A percentile compares a stretch with the other conserved stretches of the same genome.
Conservation (phyloP, 768 basidiomycete genomes). For the Leccinum longicurvipes region DNA sequence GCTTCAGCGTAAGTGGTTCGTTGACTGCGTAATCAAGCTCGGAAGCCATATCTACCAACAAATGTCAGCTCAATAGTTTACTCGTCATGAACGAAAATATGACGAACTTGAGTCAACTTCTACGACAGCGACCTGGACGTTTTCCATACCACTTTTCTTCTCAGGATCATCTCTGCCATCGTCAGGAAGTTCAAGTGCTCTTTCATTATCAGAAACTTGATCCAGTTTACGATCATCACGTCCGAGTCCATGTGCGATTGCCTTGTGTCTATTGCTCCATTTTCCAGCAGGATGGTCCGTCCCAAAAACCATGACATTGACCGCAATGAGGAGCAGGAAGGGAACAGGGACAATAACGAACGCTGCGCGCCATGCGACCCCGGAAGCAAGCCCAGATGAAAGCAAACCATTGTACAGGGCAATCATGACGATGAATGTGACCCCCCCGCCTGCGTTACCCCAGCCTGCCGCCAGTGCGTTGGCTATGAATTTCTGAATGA, state of each 20-base stretch:
- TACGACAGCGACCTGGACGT: slow-evolving; percentile 15
- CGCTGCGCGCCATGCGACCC: slow-evolving; percentile 51
- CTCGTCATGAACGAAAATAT: not conserved
- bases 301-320: slow-evolving; percentile 41
- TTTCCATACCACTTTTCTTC: slow-evolving; percentile 25
- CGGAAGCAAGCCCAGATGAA: slow-evolving; percentile 34
- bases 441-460: slow-evolving; percentile 47
- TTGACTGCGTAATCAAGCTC: slow-evolving; percentile 45
- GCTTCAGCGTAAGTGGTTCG: slow-evolving; percentile 37
- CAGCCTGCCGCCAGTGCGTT: slow-evolving; percentile 57
- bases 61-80: not conserved
- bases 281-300: slow-evolving; percentile 53
- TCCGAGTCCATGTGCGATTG: slow-evolving; percentile 22
- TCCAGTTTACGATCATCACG: not conserved
- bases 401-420: slow-evolving; percentile 43
- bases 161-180: slow-evolving; percentile 25
- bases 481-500: slow-evolving; percentile 30
- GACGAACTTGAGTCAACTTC: not conserved
- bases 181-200: slow-evolving; percentile 9
- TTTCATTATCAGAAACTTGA: slow-evolving; percentile 11
- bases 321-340: slow-evolving; percentile 43
- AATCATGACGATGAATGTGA: slow-evolving; percentile 57
- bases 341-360: slow-evolving; percentile 59
- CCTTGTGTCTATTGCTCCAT: slow-evolving; percentile 47
- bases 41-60: slow-evolving; percentile 22